Evolutionary conservation across 371 early-diverging fungal species (phyloP).

Genomic region (Actinomucor elegans): DNA sequence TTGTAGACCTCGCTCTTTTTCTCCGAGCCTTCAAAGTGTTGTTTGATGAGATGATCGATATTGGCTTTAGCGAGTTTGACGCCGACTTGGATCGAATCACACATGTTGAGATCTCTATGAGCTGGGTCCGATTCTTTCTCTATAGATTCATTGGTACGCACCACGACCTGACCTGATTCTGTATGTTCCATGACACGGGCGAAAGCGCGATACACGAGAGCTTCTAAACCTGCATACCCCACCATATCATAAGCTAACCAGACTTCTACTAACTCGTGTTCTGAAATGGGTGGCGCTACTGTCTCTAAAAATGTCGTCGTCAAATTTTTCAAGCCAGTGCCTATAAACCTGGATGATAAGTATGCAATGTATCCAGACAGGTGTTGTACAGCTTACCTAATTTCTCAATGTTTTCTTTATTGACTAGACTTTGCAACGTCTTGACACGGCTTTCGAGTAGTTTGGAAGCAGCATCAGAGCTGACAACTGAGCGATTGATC

Average conservation of each 20-base stretch:
- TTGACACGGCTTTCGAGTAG: constrained; percentile 62
- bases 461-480: constrained; percentile 39
- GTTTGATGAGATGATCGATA: constrained; percentile 20
- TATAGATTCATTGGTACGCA: constrained; percentile 44
- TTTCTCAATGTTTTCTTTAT: constrained; percentile 65
- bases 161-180: constrained; percentile 66
- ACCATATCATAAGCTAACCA: constrained; percentile 67
- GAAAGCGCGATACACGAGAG: constrained; percentile 62
- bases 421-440: constrained; percentile 49
- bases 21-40: constrained; percentile 9
- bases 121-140: constrained; percentile 27
- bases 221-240: constrained; percentile 60
- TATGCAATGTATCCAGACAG: background rate
- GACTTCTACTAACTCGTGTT: constrained; percentile 68
- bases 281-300: constrained; percentile 68
- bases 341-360: constrained; percentile 2
- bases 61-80: constrained; percentile 51
- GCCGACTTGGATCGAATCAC: constrained; percentile 59
- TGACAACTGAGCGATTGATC: constrained; percentile 33
- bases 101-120: constrained; percentile 55
- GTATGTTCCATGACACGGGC: constrained; percentile 70
- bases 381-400: constrained; percentile 26
- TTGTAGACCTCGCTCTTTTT: constrained; percentile 19
- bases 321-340: constrained; percentile 32
- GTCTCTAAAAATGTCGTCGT: constrained; percentile 56